Evolutionary conservation across 306 rosid species (phyloP), one percentile per base, ranked within the genome.

Genomic region (Prunus mongolica): DNA sequence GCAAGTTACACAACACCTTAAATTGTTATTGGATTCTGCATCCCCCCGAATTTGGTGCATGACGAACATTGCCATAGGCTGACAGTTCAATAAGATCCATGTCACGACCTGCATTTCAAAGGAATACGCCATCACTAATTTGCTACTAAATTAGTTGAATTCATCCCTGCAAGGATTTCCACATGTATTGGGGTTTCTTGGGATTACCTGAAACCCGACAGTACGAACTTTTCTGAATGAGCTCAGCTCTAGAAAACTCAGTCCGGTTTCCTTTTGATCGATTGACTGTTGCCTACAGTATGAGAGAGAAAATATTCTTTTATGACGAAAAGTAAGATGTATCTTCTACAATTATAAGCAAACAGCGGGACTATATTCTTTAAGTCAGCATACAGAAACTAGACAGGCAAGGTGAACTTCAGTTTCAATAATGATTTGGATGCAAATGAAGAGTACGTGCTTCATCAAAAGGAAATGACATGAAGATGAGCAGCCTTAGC

Each of bases 81-180:
- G 97, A 92, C 64, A 92, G 79, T 82, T 96, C 99, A 55, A 92
- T 77, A 66, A 96, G 93, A 84, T 96, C 99, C 99, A 96, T 91
- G 69, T 92, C 97, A 64, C 97, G 87, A 77, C 84, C 98, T 90
- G 84, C 81, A 85, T 76, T 76, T 72, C 69, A 67, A 78, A 44
- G 58, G 71, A 71, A 82, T 55, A 72, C 22, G 44, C 27, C 44
- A 58, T 78, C 69, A 34, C 32, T 56, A 8, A 14, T n/a, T 46
- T 78, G 34, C 67, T 64, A 74, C 72, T 45, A 50, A 63, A 52
- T 65, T 71, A 24, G 65, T 82, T 24, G 69, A 74, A 78, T 46
- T 47, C 57, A 30, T 47, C 63, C 34, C 58, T 14, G 25, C 15
- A n/a, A 65, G 20, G n/a, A 49, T 12, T 18, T 32, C 16, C 15